Conservation (phyloP, 2,329 filamentous ascomycete genomes). For the Apiospora pterosperma region DNA sequence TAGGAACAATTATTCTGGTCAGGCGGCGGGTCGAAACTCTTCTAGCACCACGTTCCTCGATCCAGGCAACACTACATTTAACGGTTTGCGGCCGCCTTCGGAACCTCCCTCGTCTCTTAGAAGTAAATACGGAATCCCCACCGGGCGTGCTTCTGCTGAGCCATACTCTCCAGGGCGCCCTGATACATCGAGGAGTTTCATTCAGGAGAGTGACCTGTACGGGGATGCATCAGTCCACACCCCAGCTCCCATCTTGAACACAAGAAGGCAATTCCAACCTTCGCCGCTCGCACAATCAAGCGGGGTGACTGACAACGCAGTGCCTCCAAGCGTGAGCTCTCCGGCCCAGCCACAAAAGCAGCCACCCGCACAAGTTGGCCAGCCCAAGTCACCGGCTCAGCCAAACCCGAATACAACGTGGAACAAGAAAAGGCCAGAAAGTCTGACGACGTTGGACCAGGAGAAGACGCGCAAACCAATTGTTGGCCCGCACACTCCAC, state of each 20-base stretch:
- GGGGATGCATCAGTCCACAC: constrained; percentile 27
- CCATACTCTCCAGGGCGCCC: constrained; percentile 19
- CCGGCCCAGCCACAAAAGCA: neutral
- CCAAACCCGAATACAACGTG: neutral
- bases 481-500: neutral
- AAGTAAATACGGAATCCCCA: constrained; percentile 23
- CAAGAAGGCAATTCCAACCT: neutral
- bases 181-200: constrained; percentile 28
- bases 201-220: constrained; percentile 32
- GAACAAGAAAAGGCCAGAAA: neutral
- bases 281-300: neutral
- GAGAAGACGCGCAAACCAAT: neutral
- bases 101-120: constrained; percentile 13
- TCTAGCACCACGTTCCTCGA: neutral
- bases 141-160: constrained; percentile 16
- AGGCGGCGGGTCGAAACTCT: neutral
- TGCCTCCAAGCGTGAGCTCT: neutral
- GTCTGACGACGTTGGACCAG: neutral
- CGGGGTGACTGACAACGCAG: neutral
- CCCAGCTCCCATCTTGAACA: constrained; percentile 5
- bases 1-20: neutral
- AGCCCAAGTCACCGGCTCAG: neutral
- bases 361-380: neutral
- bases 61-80: neutral
- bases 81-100: constrained; percentile 15